Evolutionary conservation across 2,329 filamentous ascomycete species (phyloP).

Genomic region (Rhinocladiella mackenziei): DNA sequence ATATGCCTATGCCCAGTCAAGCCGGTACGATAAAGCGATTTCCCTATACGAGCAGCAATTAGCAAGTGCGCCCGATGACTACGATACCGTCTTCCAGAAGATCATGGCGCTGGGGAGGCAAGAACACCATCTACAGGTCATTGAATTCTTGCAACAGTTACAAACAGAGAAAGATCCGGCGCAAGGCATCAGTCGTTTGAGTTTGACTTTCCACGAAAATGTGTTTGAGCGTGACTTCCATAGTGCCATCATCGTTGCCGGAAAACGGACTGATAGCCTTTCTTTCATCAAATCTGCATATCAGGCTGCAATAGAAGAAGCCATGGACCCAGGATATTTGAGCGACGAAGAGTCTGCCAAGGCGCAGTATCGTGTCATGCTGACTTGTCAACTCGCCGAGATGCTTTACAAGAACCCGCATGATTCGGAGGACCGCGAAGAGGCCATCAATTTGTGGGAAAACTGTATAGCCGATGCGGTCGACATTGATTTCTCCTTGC

Average conservation of each 20-base stretch:
- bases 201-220: background rate
- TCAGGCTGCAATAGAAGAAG: background rate
- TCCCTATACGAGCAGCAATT: background rate
- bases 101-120: background rate
- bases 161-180: background rate
- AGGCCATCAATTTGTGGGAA: conserved; percentile 1
- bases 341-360: background rate
- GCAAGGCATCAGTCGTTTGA: conserved; percentile 1
- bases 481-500: background rate
- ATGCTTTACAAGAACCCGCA: conserved; percentile 3
- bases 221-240: background rate
- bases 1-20: background rate
- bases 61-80: background rate
- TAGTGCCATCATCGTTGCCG: background rate
- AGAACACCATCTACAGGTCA: background rate
- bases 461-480: background rate
- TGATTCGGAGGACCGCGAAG: background rate
- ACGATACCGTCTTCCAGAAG: background rate
- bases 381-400: background rate
- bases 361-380: background rate
- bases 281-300: background rate
- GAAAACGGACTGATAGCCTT: background rate
- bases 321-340: conserved; percentile 1
- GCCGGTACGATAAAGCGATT: background rate
- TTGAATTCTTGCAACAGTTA: conserved; percentile 1